Evolutionary conservation across 1,284 basidiomycete species (phyloP), one percentile per base, ranked within the genome.

Genomic region (Clitocybe nebularis): DNA sequence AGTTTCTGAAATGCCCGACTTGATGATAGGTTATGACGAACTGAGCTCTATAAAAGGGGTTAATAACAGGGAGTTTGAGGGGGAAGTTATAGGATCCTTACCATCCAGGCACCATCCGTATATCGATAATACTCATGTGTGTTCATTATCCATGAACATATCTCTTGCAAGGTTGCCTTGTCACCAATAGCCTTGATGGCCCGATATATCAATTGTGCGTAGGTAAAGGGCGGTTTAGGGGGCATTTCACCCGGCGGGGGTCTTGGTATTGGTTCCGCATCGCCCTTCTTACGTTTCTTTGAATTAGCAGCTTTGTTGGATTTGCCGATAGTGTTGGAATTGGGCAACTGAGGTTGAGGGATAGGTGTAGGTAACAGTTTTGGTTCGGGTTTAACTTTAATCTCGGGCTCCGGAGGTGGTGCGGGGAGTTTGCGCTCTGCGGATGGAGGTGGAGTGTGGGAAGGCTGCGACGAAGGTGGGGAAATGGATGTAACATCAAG

Each of bases 21-120:
- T 20, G 91, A 88, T 1, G 90, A 93, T 14, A 96, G 66, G 61
- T 93, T 94, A 62, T 95, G 93, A 30, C 93, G 84, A 38, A 95
- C 87, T 26, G 93, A 94, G 56, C 89, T 93, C 84, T 95, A 54
- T 23, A 51, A n/a, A 34, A 32, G 53, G 37, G 42, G 37, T 37
- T 10, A 47, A 22, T 44, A 26, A 37, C 46, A 44, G 24, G 43
- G 32, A 36, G 11, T 16, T 14, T 14, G 7, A 13, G 23, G 6
- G n/a, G 20, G 37, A 21, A 57, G 48, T 28, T 42, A 43, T 23
- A 23, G 32, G 39, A 34, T 9, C 68, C 79, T 53, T 49, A 89
- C 88, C 82, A 89, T 89, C 93, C 93, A 95, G 29, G 87, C 88
- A 44, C 84, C 81, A 58, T 85, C 81, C 48, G 85, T 82, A 57